phyloP scores from a whole-genome alignment of 2,329 filamentous ascomycete species.

The Phialocephala subalpina region DNA sequence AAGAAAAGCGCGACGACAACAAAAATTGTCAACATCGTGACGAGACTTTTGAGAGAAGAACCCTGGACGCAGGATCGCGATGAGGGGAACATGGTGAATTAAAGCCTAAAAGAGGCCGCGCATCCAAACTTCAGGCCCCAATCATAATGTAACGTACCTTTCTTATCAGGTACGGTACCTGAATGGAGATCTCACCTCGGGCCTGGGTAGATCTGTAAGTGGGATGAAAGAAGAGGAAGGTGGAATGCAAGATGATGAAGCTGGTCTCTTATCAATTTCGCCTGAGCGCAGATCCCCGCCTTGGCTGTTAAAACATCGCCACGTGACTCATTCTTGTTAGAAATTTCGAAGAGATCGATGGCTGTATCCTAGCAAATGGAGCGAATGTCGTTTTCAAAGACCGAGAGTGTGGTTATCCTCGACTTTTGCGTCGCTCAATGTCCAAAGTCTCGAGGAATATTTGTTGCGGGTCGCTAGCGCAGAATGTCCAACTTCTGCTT shows the following conservation, averaged over 20 bases:
- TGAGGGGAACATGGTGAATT: constrained; percentile 14
- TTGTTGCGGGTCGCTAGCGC: no score
- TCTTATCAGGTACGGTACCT: constrained; percentile 18
- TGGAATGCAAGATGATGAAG: constrained; percentile 10
- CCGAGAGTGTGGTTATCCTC: no score
- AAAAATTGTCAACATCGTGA: constrained; percentile 14
- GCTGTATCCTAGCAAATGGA: no score
- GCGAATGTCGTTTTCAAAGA: no score
- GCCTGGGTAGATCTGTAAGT: constrained; percentile 9
- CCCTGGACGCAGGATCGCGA: constrained; percentile 7
- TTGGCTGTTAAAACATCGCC: not conserved
- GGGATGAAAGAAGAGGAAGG: constrained; percentile 11
- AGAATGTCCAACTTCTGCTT: no score
- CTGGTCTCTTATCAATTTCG: constrained; percentile 11
- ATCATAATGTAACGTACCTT: constrained; percentile 26
- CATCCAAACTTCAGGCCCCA: constrained; percentile 12
- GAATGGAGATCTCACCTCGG: not conserved
- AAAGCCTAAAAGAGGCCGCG: constrained; percentile 16
- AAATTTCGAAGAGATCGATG: no score
- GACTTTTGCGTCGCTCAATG: no score
- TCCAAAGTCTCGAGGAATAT: no score
- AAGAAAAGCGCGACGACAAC: constrained; percentile 9
- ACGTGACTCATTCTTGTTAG: not conserved
- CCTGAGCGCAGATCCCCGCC: constrained; percentile 8
- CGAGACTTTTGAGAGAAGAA: not conserved